Evolutionary conservation across 140 eudicot species (phyloP).

Genomic region (Ambrosia hybrid): DNA sequence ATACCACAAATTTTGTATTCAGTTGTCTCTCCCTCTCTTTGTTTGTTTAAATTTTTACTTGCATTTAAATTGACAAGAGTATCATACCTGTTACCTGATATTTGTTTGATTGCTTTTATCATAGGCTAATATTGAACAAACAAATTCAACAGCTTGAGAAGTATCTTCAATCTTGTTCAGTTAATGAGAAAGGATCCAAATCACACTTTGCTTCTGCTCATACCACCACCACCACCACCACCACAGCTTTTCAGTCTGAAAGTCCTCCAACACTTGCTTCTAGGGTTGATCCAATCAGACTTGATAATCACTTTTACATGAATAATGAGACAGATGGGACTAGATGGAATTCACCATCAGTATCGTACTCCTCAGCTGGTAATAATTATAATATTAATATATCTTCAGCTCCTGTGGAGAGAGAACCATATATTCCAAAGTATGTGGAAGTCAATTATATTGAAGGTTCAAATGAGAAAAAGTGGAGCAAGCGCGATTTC

Average conservation of each 20-base stretch:
- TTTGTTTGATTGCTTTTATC: conserved; percentile 16
- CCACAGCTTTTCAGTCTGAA: conserved; percentile 42
- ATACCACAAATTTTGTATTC: not conserved
- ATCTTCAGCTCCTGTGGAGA: conserved; percentile 68
- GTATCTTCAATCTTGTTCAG: conserved; percentile 47
- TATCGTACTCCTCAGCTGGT: conserved; percentile 41
- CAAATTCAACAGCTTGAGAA: conserved; percentile 81
- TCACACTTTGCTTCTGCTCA: conserved; percentile 37
- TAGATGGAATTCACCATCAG: conserved; percentile 65
- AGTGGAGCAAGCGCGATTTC: conserved; percentile 77
- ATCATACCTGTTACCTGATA: conserved; percentile 20
- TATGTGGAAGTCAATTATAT: conserved; percentile 63
- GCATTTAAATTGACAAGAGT: conserved; percentile 14
- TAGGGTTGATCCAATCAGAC: conserved; percentile 54
- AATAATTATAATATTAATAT: conserved; percentile 27
- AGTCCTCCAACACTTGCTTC: conserved; percentile 64
- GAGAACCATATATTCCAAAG: conserved; percentile 73
- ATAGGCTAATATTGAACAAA: conserved; percentile 75
- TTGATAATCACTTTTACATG: conserved; percentile 54
- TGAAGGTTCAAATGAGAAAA: conserved; percentile 60
- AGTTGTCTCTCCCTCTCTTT: not conserved
- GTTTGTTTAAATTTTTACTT: not conserved
- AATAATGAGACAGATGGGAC: conserved; percentile 40
- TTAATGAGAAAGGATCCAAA: conserved; percentile 47
- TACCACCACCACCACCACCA: conserved; percentile 36